Base-by-base conservation (phyloP, 345 rosid genomes). In the Mercurialis annua region DNA sequence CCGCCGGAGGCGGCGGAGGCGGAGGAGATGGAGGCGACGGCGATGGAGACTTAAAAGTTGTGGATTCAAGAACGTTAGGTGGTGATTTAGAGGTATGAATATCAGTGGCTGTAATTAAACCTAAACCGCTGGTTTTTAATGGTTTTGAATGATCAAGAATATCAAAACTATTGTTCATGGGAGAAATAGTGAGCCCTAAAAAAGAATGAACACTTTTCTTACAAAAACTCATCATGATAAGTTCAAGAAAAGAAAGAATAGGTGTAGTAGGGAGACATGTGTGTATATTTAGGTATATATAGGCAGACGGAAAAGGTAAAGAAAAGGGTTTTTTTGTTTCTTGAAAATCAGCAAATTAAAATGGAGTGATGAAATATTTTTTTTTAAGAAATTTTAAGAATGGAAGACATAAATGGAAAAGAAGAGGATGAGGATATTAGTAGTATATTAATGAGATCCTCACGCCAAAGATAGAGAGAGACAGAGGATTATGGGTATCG, bases 201-300 rank as follows among this genome's bases (percentile, higher is more conserved):
- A 83, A 66, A 0, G 90, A 81, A 78, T 80, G 77, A 71, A 86
- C 76, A 50, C 81, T 80, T 66, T 76, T 86, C 44, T 77, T 78
- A 59, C 85, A 79, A 54, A 84, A 86, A 70, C 78, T 80, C 84
- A 72, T 82, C 85, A 77, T 81, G 62, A 59, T 70, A 36, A 15
- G 55, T 15, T 6, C 5, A 50, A 11, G 10, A 31, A 11, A 47
- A 21, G 31, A 29, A 44, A 38, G 38, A 34, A n/a, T 17, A 47
- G 21, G 51, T n/a, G 21, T 18, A 59, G 64, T 18, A 59, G 64
- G 10, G 47, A 36, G 40, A 10, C 48, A 38, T 30, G 23, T 38
- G 9, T 27, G 27, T 14, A 49, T 40, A 9, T 34, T 10, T 30
- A 9, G 15, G 1, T 30, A 59, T 21, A 29, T 33, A 67, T 43